Conservation (phyloP, 2,329 filamentous ascomycete genomes). For the Apiospora saccharicola region DNA sequence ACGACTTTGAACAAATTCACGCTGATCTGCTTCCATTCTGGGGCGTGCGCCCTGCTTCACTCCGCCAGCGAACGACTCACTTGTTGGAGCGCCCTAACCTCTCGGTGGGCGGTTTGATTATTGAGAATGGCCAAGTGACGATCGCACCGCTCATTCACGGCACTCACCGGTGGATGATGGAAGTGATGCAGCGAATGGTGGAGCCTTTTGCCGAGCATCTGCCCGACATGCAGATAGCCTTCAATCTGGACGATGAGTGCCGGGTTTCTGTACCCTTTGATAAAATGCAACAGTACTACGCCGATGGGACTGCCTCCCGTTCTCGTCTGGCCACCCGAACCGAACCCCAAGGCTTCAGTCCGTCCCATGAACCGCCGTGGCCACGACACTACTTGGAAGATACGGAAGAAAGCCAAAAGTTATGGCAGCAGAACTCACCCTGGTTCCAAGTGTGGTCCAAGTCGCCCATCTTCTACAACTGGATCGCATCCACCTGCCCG, state of each 20-base stretch:
- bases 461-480: conserved; percentile 45
- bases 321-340: conserved; percentile 38
- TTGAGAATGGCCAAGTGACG: conserved; percentile 40
- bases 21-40: conserved; percentile 73
- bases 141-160: conserved; percentile 43
- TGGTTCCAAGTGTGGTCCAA: conserved; percentile 39
- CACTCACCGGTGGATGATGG: conserved; percentile 48
- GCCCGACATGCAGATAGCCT: conserved; percentile 61
- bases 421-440: conserved; percentile 36
- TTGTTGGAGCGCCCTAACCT: conserved; percentile 40
- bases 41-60: conserved; percentile 66
- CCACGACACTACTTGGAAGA: conserved; percentile 33
- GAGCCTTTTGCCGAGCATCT: conserved; percentile 51
- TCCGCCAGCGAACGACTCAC: conserved; percentile 58
- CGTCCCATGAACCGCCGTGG: conserved; percentile 36
- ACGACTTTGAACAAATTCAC: conserved; percentile 75
- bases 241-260: conserved; percentile 59
- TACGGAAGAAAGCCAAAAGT: conserved; percentile 33
- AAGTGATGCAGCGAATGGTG: conserved; percentile 47
- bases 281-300: conserved; percentile 47
- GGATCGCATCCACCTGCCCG: conserved; percentile 51
- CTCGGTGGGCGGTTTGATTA: conserved; percentile 44
- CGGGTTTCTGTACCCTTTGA: conserved; percentile 54
- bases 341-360: conserved; percentile 34
- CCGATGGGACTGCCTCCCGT: conserved; percentile 34